Evolutionary conservation across 495 filamentous ascomycete genomes (phyloP), one percentile per base, ranked within the genome.

Genomic region (Hypomontagnella monticulosa): DNA sequence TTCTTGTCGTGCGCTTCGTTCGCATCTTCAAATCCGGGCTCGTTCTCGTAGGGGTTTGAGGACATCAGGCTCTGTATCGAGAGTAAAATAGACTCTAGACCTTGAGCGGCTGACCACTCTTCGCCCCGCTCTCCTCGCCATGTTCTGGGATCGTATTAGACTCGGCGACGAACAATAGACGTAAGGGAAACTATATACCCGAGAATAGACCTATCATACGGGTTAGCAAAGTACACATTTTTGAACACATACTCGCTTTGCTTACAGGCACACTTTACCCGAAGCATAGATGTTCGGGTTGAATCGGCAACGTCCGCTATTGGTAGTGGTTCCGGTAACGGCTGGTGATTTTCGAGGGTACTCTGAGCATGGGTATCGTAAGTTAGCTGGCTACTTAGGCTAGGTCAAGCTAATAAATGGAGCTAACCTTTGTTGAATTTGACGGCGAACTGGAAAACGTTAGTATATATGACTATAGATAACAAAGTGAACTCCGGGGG

Each of bases 21-120:
- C 15, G 88, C 85, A 50, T 89, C 84, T 67, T 97, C 95, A 67
- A 90, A 97, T 7, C 95, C 95, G 14, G 95, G 95, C 71, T 99
- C 95, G 66, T 97, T 96, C 75, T 95, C 92, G 75, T 97, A 99
- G 0, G 95, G 95, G 73, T 97, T 97, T 18, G 86, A 77, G 1
- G 93, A 96, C 89, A 99, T 93, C 23, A 99, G 80, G 70, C 93
- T 97, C 75, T 99, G 95, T 52, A 99, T 97, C 4, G 95, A 98
- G 30, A 98, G 86, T 30, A 99, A 75, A 48, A 97, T 91, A 0
- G 95, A 97, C 74, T 99, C 95, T 3, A 99, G 80, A 14, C 95
- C 93, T 73, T 98, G 95, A 2, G 95, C 96, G 0, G 93, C 90
- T 23, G 93, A 97, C 95, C 95, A 99, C 71, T 97, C 87, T 73